Evolutionary conservation across 1,139 yeast genomes (phyloP).

Genomic region (Suhomyces kunorum): DNA sequence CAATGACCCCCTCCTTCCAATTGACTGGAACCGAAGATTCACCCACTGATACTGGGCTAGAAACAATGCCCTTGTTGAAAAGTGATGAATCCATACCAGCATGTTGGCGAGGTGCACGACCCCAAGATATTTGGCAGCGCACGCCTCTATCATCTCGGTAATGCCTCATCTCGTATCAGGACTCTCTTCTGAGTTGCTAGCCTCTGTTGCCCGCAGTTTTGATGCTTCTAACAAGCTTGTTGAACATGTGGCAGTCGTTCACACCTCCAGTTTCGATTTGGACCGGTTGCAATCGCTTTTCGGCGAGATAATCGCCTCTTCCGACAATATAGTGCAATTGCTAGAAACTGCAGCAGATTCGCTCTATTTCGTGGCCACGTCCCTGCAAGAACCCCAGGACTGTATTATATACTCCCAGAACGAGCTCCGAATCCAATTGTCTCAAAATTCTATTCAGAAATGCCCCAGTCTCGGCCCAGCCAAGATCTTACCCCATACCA

Average conservation of each 20-base stretch:
- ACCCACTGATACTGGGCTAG: no score
- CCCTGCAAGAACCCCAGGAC: slow-evolving; percentile 7
- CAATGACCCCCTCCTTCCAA: no score
- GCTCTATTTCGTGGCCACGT: background rate
- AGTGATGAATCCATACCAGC: no score
- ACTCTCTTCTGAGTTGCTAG: background rate
- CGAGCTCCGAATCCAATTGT: slow-evolving; percentile 12
- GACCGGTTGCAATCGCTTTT: background rate
- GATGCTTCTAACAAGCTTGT: background rate
- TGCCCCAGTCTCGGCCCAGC: slow-evolving; percentile 19
- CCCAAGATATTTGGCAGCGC: background rate
- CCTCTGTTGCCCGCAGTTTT: background rate
- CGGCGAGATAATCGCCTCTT: background rate
- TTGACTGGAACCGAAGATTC: no score
- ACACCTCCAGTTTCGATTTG: background rate
- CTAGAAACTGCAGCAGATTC: background rate
- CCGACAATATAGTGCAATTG: slow-evolving; percentile 1
- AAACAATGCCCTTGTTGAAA: no score
- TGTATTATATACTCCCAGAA: slow-evolving; percentile 10
- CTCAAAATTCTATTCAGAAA: slow-evolving; percentile 15
- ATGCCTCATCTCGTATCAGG: slow-evolving; percentile 1
- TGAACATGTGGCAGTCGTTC: background rate
- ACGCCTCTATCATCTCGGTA: background rate
- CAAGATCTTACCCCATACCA: slow-evolving; percentile 19
- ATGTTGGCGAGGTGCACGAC: no score